Base-by-base conservation (phyloP, 768 basidiomycete species). In the Lanmaoa rubissima region DNA sequence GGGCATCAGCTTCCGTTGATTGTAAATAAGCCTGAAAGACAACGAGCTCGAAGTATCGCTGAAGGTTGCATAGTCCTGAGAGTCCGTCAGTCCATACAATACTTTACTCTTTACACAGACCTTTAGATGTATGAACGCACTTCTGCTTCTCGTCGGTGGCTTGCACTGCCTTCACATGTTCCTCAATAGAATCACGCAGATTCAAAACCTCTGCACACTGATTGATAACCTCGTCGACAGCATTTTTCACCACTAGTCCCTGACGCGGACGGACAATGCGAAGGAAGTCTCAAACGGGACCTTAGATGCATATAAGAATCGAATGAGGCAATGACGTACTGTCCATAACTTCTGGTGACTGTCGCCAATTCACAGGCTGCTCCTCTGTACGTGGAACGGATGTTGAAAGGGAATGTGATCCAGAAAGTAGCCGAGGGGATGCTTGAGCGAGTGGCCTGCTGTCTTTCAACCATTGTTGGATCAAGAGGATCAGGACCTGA, bases 11-110 rank as follows among this genome's bases (percentile, higher is more conserved):
- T 60, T 85, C 80, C 0, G 80, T 88, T 1, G 88, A 88, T 60
- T 89, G 88, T 16, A 96, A 77, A 67, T 95, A 96, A 1, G 94
- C 86, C 68, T 95, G 92, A 78, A 95, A 96, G 32, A 93, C 79
- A 51, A 94, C 85, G 19, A 96, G 79, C 63, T 87, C 84, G 54
- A 92, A 94, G 70, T 94, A 95, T 53, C 90, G 83, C 48, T 87
- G 80, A 14, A 98, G 78, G 62, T 91, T 90, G 48, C 90, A 86
- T 28, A 95, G 69, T 3, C 90, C 90, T 89, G 63, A 36, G 38
- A 28, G 31, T 38, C 4, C 11, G 53, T 71, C 36, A 65, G 46
- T 56, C 17, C 7, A 45, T 26, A 39, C 9, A n/a, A 24, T 28
- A 4, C 24, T 26, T 14, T 8, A n/a, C 11, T 41, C 24, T 32